Conservation (phyloP, 108 stramenopile genomes). For the Cyclotella kingstonii region DNA sequence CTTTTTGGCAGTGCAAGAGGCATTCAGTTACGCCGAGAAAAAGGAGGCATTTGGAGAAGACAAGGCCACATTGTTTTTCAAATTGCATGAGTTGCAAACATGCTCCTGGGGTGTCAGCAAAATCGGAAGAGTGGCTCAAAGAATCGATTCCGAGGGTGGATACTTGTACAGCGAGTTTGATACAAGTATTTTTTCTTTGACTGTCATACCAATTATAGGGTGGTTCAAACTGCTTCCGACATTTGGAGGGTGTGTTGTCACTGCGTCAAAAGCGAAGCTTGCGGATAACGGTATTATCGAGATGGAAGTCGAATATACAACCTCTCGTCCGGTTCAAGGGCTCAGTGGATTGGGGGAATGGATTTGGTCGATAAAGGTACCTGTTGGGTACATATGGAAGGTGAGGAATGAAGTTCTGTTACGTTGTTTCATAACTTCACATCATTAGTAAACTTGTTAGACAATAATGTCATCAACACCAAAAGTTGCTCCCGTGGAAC, state of each 20-base stretch:
- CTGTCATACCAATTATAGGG: constrained; percentile 88
- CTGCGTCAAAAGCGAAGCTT: constrained; percentile 61
- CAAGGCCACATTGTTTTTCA: constrained; percentile 90
- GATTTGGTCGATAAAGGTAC: constrained; percentile 84
- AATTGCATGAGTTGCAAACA: constrained; percentile 92
- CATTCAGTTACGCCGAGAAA: constrained; percentile 73
- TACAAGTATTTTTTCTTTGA: constrained; percentile 76
- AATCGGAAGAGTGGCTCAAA: constrained; percentile 88
- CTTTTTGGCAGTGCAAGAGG: constrained; percentile 86
- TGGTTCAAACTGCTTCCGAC: constrained; percentile 93
- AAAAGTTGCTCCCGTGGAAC: constrained; percentile 83
- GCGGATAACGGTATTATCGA: constrained; percentile 55
- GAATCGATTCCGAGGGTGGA: constrained; percentile 50
- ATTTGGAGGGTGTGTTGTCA: constrained; percentile 92
- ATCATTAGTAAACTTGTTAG: not conserved
- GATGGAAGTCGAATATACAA: constrained; percentile 87
- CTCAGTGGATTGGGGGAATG: constrained; percentile 75
- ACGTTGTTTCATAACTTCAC: not conserved
- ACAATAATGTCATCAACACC: not conserved
- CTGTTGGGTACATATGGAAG: constrained; percentile 82
- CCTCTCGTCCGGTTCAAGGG: constrained; percentile 72
- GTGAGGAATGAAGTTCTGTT: not conserved
- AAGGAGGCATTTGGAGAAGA: constrained; percentile 67
- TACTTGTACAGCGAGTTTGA: constrained; percentile 83
- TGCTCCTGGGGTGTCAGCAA: constrained; percentile 87